Evolutionary conservation across 1,284 basidiomycete genomes (phyloP).

Genomic region (Pisolithus thermaeus): DNA sequence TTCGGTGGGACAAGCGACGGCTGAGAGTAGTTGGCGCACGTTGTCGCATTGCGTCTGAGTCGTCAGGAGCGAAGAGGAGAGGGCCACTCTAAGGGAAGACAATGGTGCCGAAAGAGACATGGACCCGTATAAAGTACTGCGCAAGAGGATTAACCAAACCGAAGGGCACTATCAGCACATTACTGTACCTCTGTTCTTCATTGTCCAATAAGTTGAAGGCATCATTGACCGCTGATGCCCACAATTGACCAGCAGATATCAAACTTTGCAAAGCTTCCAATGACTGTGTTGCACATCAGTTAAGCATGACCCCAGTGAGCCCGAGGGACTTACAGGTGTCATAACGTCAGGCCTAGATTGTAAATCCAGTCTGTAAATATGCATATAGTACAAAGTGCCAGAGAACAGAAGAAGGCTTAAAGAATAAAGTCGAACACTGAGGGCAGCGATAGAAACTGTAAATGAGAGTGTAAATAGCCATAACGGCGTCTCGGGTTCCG

Average conservation of each 20-base stretch:
- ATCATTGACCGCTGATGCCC: conserved; percentile 68
- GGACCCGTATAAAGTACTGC: conserved; percentile 23
- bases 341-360: conserved; percentile 43
- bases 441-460: conserved; percentile 36
- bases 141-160: not conserved
- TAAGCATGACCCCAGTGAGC: not conserved
- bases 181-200: conserved; percentile 57
- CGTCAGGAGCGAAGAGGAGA: conserved; percentile 65
- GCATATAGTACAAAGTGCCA: conserved; percentile 37
- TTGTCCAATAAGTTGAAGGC: conserved; percentile 57
- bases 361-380: conserved; percentile 29
- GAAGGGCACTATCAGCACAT: not conserved
- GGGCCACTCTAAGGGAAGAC: conserved; percentile 58
- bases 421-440: conserved; percentile 45
- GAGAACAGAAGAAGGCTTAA: conserved; percentile 39
- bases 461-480: conserved; percentile 36
- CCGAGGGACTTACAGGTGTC: conserved; percentile 43
- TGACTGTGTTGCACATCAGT: conserved; percentile 36
- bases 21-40: conserved; percentile 68
- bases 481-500: conserved; percentile 29
- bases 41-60: conserved; percentile 76
- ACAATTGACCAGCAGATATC: conserved; percentile 56
- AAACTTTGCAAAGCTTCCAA: conserved; percentile 59
- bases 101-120: conserved; percentile 44
- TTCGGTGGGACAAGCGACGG: conserved; percentile 62